phyloP scores from a whole-genome alignment of 1,139 yeast species.

The Pichia sp. region DNA sequence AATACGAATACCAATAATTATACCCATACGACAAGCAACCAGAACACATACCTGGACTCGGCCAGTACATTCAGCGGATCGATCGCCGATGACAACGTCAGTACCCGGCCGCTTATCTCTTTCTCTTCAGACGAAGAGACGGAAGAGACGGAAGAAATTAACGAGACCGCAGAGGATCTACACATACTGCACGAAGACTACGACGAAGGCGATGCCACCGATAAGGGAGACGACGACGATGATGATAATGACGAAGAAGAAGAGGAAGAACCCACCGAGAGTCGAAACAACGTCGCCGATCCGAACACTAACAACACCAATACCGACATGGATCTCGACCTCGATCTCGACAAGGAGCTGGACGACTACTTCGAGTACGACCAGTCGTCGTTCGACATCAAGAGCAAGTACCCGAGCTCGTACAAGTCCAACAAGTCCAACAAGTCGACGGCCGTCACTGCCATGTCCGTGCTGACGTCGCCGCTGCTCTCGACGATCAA shows the following conservation, averaged over 20 bases:
- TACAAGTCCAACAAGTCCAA: slow-evolving; percentile 35
- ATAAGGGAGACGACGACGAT: slow-evolving; percentile 27
- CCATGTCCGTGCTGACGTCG: slow-evolving; percentile 33
- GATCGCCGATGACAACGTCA: slow-evolving; percentile 13
- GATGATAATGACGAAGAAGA: slow-evolving; percentile 31
- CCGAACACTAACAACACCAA: too few species aligned
- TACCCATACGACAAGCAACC: background rate
- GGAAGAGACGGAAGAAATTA: slow-evolving; percentile 1
- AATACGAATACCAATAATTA: background rate
- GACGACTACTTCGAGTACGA: background rate
- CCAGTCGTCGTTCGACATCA: slow-evolving; percentile 2
- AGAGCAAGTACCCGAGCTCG: slow-evolving; percentile 19
- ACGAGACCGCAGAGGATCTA: background rate
- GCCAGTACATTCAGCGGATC: slow-evolving; percentile 15
- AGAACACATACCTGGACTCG: slow-evolving; percentile 3
- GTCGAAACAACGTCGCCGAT: too few species aligned
- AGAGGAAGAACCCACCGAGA: background rate
- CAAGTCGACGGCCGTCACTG: slow-evolving; percentile 50
- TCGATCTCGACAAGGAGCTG: too few species aligned
- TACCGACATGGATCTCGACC: too few species aligned
- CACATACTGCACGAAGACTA: too few species aligned
- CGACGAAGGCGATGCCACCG: too few species aligned
- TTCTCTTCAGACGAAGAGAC: slow-evolving; percentile 19
- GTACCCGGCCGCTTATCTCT: slow-evolving; percentile 15
- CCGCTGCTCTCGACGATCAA: slow-evolving; percentile 12